A percentile compares a stretch with the other conserved stretches of the same genome.
phyloP scores from a whole-genome alignment of 2,329 filamentous ascomycete genomes.

The Bipolaris sorokiniana region DNA sequence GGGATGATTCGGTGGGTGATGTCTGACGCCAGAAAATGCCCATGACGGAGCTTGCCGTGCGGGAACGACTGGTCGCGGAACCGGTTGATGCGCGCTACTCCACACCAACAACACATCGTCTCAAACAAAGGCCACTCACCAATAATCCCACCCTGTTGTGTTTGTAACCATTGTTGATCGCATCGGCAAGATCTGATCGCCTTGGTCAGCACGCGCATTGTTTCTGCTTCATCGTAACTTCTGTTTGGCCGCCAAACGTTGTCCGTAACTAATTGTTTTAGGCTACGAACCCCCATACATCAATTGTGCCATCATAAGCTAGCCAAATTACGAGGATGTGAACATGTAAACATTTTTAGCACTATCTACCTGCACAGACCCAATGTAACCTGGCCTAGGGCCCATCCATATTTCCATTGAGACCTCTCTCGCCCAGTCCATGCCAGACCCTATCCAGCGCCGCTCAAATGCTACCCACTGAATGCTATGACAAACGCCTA shows the following conservation, averaged over 20 bases:
- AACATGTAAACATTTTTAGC: slow-evolving; percentile 13
- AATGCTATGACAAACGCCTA: slow-evolving; percentile 26
- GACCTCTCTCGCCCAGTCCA: slow-evolving; percentile 2
- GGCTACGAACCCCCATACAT: slow-evolving; percentile 3
- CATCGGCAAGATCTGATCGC: neutral
- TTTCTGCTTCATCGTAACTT: slow-evolving; percentile 22
- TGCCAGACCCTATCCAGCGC: slow-evolving; percentile 16
- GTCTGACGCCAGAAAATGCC: slow-evolving; percentile 46
- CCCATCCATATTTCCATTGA: slow-evolving; percentile 3
- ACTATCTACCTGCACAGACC: slow-evolving; percentile 13
- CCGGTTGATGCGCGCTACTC: slow-evolving; percentile 21
- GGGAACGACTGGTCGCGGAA: slow-evolving; percentile 27
- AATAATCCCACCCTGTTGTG: neutral
- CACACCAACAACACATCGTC: slow-evolving; percentile 16
- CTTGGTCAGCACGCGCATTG: slow-evolving; percentile 6
- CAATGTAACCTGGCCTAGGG: neutral
- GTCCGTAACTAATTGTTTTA: neutral
- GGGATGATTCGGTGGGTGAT: slow-evolving; percentile 31
- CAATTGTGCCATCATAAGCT: neutral
- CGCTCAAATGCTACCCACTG: slow-evolving; percentile 26
- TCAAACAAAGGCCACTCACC: neutral
- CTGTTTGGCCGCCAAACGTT: slow-evolving; percentile 4
- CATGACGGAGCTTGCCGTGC: slow-evolving; percentile 37
- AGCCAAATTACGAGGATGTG: neutral
- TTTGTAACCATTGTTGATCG: neutral